A percentile compares a stretch with the other conserved stretches of the same genome.
Conservation (phyloP, 352 stramenopile species). For the Blastocystis sp. region DNA sequence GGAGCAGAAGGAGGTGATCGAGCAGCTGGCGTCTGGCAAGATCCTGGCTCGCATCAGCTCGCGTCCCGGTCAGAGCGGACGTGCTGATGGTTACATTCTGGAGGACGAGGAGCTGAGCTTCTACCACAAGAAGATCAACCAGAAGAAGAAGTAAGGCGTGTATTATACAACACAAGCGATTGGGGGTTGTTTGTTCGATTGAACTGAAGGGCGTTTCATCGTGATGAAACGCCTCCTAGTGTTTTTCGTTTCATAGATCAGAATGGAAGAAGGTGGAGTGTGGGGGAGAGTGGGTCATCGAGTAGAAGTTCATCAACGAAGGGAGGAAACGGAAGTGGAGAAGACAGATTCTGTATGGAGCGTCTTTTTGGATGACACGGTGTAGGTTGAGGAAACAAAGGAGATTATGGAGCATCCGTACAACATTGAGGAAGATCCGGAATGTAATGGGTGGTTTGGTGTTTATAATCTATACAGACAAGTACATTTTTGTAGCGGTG, state of each 20-base stretch:
- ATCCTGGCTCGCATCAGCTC: slow-evolving; percentile 54
- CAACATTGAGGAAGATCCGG: background rate
- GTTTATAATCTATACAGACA: background rate
- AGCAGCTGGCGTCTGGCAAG: slow-evolving; percentile 48
- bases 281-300: background rate
- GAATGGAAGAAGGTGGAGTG: background rate
- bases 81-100: slow-evolving; percentile 58
- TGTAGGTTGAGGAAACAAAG: background rate
- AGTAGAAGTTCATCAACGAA: background rate
- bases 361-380: background rate
- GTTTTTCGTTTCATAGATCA: background rate
- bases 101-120: slow-evolving; percentile 56
- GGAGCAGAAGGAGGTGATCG: slow-evolving; percentile 50
- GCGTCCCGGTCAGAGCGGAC: slow-evolving; percentile 50
- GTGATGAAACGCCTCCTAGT: background rate
- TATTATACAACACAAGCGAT: slow-evolving; percentile 4
- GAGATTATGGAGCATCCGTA: background rate
- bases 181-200: background rate
- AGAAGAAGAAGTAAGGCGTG: slow-evolving; percentile 47
- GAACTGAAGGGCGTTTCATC: background rate
- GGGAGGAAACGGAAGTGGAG: background rate
- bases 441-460: background rate
- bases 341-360: background rate
- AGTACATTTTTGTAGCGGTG: background rate
- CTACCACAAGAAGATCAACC: slow-evolving; percentile 57